Evolutionary conservation across 2,329 filamentous ascomycete genomes (phyloP).

Genomic region (Drechslerella stenobrocha): DNA sequence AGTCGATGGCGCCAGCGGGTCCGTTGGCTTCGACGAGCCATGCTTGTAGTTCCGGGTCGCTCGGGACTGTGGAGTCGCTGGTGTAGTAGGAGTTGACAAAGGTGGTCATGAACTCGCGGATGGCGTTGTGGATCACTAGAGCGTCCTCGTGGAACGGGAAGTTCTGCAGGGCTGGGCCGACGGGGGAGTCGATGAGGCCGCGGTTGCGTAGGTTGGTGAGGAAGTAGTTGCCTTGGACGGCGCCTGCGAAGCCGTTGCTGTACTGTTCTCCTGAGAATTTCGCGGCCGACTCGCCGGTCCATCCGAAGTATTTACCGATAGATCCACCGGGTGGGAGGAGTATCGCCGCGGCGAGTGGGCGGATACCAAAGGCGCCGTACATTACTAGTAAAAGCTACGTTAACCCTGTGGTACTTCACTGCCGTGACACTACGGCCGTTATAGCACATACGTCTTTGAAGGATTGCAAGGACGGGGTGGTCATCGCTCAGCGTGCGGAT

Average conservation of each 20-base stretch:
- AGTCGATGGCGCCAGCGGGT: constrained; percentile 56
- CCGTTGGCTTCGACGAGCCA: constrained; percentile 58
- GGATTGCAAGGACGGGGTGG: constrained; percentile 58
- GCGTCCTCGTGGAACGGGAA: constrained; percentile 60
- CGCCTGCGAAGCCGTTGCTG: constrained; percentile 52
- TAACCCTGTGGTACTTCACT: background rate
- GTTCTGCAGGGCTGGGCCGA: constrained; percentile 56
- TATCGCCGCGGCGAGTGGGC: constrained; percentile 52
- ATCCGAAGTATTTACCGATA: constrained; percentile 55
- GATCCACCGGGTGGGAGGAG: constrained; percentile 54
- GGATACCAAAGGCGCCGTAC: constrained; percentile 54
- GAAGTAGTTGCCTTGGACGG: constrained; percentile 57
- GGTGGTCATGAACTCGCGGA: constrained; percentile 56
- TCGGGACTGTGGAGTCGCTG: constrained; percentile 53
- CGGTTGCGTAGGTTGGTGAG: constrained; percentile 55
- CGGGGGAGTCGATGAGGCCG: constrained; percentile 56
- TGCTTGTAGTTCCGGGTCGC: constrained; percentile 58
- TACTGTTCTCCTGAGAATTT: constrained; percentile 54
- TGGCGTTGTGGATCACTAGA: constrained; percentile 55
- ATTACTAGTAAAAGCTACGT: constrained; percentile 51
- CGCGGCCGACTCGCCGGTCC: constrained; percentile 53
- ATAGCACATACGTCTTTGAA: constrained; percentile 54
- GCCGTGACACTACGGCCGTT: no score
- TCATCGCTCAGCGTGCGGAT: constrained; percentile 58
- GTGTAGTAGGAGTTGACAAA: constrained; percentile 60